These are phyloP conservation scores for Exidia glandulosa DNA, from an alignment of 768 basidiomycete genomes.

Conservation along the genomic window DNA sequence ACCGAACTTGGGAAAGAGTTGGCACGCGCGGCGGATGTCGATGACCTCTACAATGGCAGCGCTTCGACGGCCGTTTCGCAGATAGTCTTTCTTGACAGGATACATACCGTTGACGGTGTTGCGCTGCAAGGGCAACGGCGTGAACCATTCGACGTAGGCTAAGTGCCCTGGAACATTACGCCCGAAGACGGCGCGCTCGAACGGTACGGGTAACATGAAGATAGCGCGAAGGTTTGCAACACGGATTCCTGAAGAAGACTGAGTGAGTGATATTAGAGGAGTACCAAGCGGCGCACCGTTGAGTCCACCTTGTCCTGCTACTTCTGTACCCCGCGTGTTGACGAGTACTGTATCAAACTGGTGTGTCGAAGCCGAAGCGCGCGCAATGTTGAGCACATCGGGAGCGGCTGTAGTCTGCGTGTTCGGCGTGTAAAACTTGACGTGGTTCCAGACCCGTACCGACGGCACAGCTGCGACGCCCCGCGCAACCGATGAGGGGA, in stretches of 20 bases:
- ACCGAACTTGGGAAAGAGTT: constrained; percentile 24
- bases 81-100: too few relatives aligned
- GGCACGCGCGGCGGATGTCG: constrained; percentile 15
- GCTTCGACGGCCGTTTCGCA: constrained; percentile 4
- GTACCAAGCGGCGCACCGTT: too few relatives aligned
- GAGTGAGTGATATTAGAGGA: too few relatives aligned
- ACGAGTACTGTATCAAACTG: too few relatives aligned
- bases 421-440: background rate
- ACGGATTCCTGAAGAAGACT: too few relatives aligned
- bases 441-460: background rate
- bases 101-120: too few relatives aligned
- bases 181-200: too few relatives aligned
- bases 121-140: constrained; percentile 1
- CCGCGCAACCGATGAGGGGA: background rate
- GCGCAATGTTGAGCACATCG: background rate
- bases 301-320: too few relatives aligned
- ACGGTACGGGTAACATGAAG: too few relatives aligned
- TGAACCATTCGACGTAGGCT: constrained; percentile 18
- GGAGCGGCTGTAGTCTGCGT: background rate
- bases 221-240: too few relatives aligned
- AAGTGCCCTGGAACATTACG: constrained; percentile 5
- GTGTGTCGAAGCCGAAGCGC: too few relatives aligned
- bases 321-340: too few relatives aligned
- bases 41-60: constrained; percentile 16
- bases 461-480: background rate